Base-by-base conservation (phyloP, 345 rosid genomes). In the Citrus hindsii region DNA sequence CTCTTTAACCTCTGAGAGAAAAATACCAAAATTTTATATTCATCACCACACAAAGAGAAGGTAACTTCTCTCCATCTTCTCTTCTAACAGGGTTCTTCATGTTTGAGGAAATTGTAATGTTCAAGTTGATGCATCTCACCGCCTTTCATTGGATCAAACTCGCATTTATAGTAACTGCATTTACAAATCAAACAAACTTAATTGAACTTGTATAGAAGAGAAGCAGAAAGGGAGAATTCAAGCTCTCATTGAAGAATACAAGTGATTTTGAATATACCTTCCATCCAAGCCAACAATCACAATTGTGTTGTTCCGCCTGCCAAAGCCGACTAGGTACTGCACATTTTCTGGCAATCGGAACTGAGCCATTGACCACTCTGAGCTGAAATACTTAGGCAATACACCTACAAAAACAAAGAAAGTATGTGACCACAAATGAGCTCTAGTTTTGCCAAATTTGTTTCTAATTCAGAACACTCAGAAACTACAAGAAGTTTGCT, bases 281-380 rank as follows among this genome's bases (percentile, higher is more conserved):
- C 92, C 92, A 79, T 89, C 88, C 85, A 85, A 76, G 74, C 91
- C 91, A 76, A 85, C 79, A 75, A 88, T 83, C 19, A 88, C 76
- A 24, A 90, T 82, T 1, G 91, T 85, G 75, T 86, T 86, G 85
- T 86, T 82, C 74, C 81, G 85, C 67, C 80, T 86, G 40, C 93
- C 93, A 79, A 88, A 89, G 22, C 88, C 88, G 74, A 86, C 90
- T 70, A 80, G 70, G 80, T 84, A 86, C 59, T 74, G 87, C 42
- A 81, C 83, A 33, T 82, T 89, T 78, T 90, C 93, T 21, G 61
- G 85, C 80, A 88, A 69, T 22, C 85, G 86, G 76, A 86, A 83
- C 80, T 84, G 87, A 53, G 93, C 93, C 77, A 90, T 86, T 2
- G 93, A 89, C 93, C 93, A 86, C 79, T 88, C 89, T 25, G 93